These are phyloP conservation scores for Lepidium campestre DNA, from an alignment of 441 rosid genomes.

Conservation along the genomic window DNA sequence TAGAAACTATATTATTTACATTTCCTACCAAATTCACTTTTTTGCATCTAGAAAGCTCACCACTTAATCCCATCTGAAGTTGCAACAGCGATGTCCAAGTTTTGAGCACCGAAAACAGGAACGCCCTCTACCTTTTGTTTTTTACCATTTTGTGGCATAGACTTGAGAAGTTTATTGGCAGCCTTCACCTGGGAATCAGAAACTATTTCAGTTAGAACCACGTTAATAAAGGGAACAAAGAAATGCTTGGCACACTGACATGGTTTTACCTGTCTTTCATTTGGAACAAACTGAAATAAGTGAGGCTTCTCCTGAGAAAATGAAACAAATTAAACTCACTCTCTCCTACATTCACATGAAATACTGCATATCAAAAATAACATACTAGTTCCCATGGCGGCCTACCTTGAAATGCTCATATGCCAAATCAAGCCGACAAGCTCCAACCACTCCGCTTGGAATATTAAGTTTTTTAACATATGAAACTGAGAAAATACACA, in stretches of 20 bases:
- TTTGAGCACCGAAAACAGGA: constrained; percentile 88
- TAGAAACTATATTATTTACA: neutral
- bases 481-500: constrained; percentile 47
- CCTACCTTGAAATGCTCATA: constrained; percentile 95
- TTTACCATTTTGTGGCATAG: constrained; percentile 47
- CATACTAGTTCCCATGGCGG: constrained; percentile 3
- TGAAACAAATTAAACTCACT: constrained; percentile 6
- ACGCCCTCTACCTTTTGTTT: constrained; percentile 73
- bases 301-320: constrained; percentile 76
- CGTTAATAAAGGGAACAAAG: neutral
- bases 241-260: neutral
- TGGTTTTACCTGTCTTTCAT: constrained; percentile 78
- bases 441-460: constrained; percentile 95
- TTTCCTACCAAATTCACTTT: neutral
- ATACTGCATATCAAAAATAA: too few relatives aligned
- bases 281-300: constrained; percentile 90
- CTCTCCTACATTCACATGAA: neutral
- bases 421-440: constrained; percentile 94
- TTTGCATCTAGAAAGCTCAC: constrained; percentile 32
- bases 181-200: constrained; percentile 64
- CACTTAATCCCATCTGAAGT: constrained; percentile 87
- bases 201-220: neutral
- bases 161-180: constrained; percentile 77
- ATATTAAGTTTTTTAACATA: constrained; percentile 84
- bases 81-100: constrained; percentile 94